Percentiles rank a stretch among this genome's conserved stretches.
phyloP scores from a whole-genome alignment of 2,329 filamentous ascomycete species.

The Monosporascus sp. region DNA sequence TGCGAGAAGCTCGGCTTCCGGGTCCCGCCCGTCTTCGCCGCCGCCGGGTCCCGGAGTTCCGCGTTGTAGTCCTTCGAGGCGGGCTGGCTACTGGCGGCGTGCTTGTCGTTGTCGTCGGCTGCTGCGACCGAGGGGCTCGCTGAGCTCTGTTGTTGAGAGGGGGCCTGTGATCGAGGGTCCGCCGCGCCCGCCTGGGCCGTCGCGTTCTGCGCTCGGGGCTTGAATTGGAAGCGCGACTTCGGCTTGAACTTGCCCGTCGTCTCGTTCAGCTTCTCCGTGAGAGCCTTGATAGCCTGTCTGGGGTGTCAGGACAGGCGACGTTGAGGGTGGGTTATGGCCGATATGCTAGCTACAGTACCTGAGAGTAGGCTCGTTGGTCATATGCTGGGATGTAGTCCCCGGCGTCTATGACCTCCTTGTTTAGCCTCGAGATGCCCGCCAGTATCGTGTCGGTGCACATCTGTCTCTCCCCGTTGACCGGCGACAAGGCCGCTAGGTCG shows the following conservation, averaged over 20 bases:
- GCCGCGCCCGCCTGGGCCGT: slow-evolving; percentile 36
- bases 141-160: slow-evolving; percentile 3
- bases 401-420: slow-evolving; percentile 79
- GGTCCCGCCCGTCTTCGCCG: slow-evolving; percentile 26
- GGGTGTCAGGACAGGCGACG: neutral
- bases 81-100: slow-evolving; percentile 34
- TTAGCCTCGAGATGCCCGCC: slow-evolving; percentile 72
- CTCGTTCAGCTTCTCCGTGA: slow-evolving; percentile 73
- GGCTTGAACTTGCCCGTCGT: slow-evolving; percentile 64
- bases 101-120: slow-evolving; percentile 21
- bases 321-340: neutral
- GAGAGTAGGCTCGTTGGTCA: slow-evolving; percentile 80
- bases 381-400: slow-evolving; percentile 79
- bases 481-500: slow-evolving; percentile 56
- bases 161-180: slow-evolving; percentile 20
- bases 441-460: slow-evolving; percentile 78
- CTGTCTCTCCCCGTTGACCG: slow-evolving; percentile 67
- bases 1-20: slow-evolving; percentile 61
- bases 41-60: slow-evolving; percentile 40
- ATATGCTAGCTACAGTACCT: slow-evolving; percentile 43
- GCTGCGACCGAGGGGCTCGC: slow-evolving; percentile 6
- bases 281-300: slow-evolving; percentile 65
- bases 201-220: slow-evolving; percentile 50
- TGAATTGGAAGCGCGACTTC: slow-evolving; percentile 81
- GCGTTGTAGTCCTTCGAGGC: slow-evolving; percentile 51